Conservation (phyloP, 139 green algal genomes). For the Diplosphaera chodatii region DNA sequence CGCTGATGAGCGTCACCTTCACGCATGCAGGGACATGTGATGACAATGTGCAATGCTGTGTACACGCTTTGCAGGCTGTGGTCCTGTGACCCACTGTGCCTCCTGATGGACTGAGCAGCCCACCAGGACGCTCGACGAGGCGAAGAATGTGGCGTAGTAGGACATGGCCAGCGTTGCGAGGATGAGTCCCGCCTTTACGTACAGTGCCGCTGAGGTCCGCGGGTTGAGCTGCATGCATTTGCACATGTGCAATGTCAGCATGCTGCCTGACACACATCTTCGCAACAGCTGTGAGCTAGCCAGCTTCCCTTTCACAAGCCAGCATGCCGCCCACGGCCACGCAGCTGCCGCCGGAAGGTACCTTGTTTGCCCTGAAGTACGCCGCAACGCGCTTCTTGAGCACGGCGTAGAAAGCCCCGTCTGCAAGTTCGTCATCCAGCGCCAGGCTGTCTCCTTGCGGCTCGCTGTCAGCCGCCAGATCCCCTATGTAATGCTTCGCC, state of each 20-base stretch:
- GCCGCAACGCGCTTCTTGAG: conserved; percentile 42
- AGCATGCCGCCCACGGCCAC: too few relatives aligned
- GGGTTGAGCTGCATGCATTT: conserved; percentile 41
- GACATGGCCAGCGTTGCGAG: conserved; percentile 23
- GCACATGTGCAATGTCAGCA: too few relatives aligned
- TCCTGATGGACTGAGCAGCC: too few relatives aligned
- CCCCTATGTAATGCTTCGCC: conserved; percentile 53
- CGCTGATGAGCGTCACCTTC: conserved; percentile 27
- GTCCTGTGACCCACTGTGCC: too few relatives aligned
- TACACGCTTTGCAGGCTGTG: too few relatives aligned
- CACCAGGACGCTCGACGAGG: conserved; percentile 25
- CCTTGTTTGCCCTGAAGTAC: conserved; percentile 53
- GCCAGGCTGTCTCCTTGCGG: conserved; percentile 11
- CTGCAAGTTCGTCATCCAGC: not conserved
- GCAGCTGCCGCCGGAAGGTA: too few relatives aligned
- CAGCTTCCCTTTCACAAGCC: too few relatives aligned
- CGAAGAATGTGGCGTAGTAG: conserved; percentile 47
- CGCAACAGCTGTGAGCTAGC: too few relatives aligned
- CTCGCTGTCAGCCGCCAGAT: conserved; percentile 28
- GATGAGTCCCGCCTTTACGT: conserved; percentile 51
- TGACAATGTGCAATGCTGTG: too few relatives aligned
- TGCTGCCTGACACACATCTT: too few relatives aligned
- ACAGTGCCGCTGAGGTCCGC: conserved; percentile 42
- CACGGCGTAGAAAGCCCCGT: conserved; percentile 34
- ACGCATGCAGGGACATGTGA: too few relatives aligned